These are phyloP conservation scores for Leccinum ochraceum DNA, from an alignment of 768 basidiomycete genomes.

Conservation along the genomic window DNA sequence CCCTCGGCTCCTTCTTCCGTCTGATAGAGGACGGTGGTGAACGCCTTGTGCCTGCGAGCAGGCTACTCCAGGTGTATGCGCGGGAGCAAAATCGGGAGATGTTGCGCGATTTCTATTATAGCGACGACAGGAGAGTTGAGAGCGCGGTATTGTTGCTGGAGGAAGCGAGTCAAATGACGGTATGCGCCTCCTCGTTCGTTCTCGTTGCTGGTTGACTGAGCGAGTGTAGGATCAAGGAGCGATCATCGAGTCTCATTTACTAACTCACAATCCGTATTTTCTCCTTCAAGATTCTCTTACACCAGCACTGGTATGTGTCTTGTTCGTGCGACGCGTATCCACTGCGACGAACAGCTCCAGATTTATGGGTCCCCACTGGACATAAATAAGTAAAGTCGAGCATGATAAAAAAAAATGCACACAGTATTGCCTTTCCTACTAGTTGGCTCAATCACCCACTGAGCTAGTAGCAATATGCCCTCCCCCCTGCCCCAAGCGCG, in stretches of 20 bases:
- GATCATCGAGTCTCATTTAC: constrained; percentile 36
- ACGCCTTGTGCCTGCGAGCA: constrained; percentile 69
- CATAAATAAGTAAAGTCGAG: too few relatives aligned
- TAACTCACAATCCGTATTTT: constrained; percentile 53
- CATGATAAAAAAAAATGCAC: too few relatives aligned
- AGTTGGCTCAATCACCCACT: too few relatives aligned
- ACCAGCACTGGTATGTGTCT: constrained; percentile 50
- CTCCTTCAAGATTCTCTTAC: constrained; percentile 62
- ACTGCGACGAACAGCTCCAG: constrained; percentile 29
- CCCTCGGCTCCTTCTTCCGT: constrained; percentile 91
- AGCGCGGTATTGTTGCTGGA: constrained; percentile 88
- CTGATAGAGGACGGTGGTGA: constrained; percentile 90
- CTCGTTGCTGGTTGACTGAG: too few relatives aligned
- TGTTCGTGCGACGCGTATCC: not conserved
- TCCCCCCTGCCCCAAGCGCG: too few relatives aligned
- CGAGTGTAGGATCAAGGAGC: too few relatives aligned
- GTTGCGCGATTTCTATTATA: constrained; percentile 95
- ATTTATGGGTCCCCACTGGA: constrained; percentile 15
- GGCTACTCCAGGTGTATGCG: constrained; percentile 86
- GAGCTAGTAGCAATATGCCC: too few relatives aligned
- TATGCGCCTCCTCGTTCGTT: constrained; percentile 32
- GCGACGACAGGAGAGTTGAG: constrained; percentile 93
- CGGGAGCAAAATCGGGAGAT: constrained; percentile 89
- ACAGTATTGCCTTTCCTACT: too few relatives aligned
- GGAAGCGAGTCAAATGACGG: constrained; percentile 70